Evolutionary conservation across 2,329 filamentous ascomycete species (phyloP).

Genomic region (Amphichorda felina): DNA sequence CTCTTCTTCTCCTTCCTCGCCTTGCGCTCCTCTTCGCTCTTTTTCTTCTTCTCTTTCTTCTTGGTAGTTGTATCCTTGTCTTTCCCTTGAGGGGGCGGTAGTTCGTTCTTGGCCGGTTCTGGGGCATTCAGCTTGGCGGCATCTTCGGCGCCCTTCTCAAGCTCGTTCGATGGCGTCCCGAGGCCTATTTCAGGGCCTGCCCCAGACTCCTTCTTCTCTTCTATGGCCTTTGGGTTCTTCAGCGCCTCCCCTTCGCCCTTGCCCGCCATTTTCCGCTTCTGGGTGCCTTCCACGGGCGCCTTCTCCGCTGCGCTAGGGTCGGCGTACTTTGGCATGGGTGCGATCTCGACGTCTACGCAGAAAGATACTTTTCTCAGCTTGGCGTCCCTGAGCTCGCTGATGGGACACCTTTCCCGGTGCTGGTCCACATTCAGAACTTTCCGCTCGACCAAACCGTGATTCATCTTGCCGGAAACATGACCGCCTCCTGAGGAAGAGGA

Average conservation of each 20-base stretch:
- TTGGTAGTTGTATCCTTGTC: slow-evolving; percentile 28
- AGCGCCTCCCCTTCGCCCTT: slow-evolving; percentile 64
- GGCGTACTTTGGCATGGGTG: slow-evolving; percentile 67
- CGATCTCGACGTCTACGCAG: slow-evolving; percentile 95
- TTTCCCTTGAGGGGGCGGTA: slow-evolving; percentile 7
- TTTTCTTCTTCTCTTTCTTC: slow-evolving; percentile 95
- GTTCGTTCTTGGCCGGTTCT: slow-evolving; percentile 9
- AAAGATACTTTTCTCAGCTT: slow-evolving; percentile 86
- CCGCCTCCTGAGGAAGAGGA: slow-evolving; percentile 48
- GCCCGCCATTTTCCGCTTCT: slow-evolving; percentile 48
- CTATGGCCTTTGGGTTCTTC: slow-evolving; percentile 50
- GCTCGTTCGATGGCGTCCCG: slow-evolving; percentile 7
- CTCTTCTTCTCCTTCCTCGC: slow-evolving; percentile 84
- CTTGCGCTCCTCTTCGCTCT: slow-evolving; percentile 84
- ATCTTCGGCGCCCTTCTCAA: neutral
- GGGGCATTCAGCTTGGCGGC: neutral
- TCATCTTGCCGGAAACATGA: slow-evolving; percentile 13
- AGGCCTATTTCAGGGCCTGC: slow-evolving; percentile 16
- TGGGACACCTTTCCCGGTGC: slow-evolving; percentile 64
- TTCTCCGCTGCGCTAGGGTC: slow-evolving; percentile 37
- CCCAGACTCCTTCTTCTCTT: slow-evolving; percentile 32
- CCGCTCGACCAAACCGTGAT: slow-evolving; percentile 65
- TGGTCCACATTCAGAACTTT: slow-evolving; percentile 76
- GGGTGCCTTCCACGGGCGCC: slow-evolving; percentile 9
- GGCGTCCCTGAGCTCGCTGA: slow-evolving; percentile 66